Conservation (phyloP, 176 grass and related monocot species). For the Metroxylon sagu region DNA sequence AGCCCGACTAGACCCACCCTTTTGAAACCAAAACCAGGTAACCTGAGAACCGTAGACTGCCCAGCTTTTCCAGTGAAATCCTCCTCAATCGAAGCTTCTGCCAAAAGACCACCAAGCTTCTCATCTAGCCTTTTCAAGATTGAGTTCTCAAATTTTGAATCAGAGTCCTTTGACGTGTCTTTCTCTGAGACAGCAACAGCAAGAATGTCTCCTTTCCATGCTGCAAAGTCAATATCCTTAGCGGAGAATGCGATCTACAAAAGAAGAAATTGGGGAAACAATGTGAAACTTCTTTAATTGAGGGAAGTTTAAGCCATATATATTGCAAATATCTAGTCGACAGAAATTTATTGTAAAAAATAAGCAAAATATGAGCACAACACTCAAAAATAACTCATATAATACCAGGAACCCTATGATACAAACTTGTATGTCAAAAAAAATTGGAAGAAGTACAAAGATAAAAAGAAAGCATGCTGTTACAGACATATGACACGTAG, state of each 20-base stretch:
- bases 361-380: no score
- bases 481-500: no score
- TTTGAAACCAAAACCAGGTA: constrained; percentile 74
- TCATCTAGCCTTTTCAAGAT: constrained; percentile 60
- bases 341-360: no score
- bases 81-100: constrained; percentile 63
- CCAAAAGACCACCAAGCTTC: constrained; percentile 63
- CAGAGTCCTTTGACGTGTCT: constrained; percentile 60
- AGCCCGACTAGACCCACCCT: constrained; percentile 71
- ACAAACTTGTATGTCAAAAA: no score
- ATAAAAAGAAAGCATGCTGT: no score
- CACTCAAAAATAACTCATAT: no score
- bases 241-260: constrained; percentile 61
- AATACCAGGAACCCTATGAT: no score
- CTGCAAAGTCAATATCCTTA: constrained; percentile 62
- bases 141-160: constrained; percentile 74
- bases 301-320: background rate
- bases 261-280: background rate
- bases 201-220: constrained; percentile 91
- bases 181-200: constrained; percentile 78
- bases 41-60: constrained; percentile 72
- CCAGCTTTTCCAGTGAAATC: constrained; percentile 83
- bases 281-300: background rate
- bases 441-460: no score
- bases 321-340: background rate